Conservation (phyloP, 106 monocot genomes). For the Dendrobium catenatum region DNA sequence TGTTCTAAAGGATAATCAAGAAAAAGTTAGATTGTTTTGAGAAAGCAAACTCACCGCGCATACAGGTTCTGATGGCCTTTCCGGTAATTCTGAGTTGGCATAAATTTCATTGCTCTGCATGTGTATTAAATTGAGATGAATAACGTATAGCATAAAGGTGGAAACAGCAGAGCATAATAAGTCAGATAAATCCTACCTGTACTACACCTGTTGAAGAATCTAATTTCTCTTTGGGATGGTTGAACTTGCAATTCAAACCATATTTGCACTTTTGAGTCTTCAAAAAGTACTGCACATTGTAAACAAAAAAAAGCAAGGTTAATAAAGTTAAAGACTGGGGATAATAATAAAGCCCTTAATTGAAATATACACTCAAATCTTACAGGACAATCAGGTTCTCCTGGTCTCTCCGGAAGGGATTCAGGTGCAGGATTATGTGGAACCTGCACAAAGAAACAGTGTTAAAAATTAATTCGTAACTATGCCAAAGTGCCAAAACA, state of each 20-base stretch:
- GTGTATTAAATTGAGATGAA: slow-evolving; percentile 1
- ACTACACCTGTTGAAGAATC: slow-evolving; percentile 5
- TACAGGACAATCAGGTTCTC: slow-evolving; percentile 95
- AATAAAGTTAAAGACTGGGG: neutral
- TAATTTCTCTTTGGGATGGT: slow-evolving; percentile 59
- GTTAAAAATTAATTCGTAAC: neutral
- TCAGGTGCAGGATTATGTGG: slow-evolving; percentile 38
- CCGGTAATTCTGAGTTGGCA: slow-evolving; percentile 45
- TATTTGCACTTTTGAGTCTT: slow-evolving; percentile 80
- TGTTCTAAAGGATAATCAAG: neutral
- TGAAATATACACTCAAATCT: slow-evolving; percentile 5
- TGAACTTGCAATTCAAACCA: slow-evolving; percentile 73
- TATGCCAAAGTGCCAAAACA: neutral
- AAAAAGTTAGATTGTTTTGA: neutral
- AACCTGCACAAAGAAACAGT: slow-evolving; percentile 35
- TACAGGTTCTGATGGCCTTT: slow-evolving; percentile 71
- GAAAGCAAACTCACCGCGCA: slow-evolving; percentile 43
- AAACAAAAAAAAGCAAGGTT: neutral
- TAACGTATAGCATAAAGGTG: neutral
- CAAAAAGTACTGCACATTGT: slow-evolving; percentile 46
- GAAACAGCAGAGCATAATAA: neutral
- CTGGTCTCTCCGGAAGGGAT: slow-evolving; percentile 81
- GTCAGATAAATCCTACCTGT: neutral
- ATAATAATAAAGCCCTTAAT: neutral
- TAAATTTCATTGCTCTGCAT: slow-evolving; percentile 22